These are phyloP conservation scores for Chamaecrista fasciculata DNA, from an alignment of 306 rosid species.

Conservation along the genomic window DNA sequence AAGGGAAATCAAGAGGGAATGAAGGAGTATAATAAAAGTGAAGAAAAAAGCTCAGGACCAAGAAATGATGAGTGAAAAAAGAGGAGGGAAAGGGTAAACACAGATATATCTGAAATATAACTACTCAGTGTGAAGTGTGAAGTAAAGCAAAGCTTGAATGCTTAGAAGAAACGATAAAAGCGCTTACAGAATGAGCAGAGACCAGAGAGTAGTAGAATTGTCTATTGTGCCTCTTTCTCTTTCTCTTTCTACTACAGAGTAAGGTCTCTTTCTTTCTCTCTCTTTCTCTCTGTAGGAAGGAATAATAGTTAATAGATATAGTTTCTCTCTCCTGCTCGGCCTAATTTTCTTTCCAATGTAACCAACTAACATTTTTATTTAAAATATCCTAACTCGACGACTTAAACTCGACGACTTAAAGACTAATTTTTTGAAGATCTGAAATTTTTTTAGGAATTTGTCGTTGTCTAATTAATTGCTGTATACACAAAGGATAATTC, in stretches of 20 bases:
- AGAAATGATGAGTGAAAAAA: conserved; percentile 31
- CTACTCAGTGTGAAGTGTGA: conserved; percentile 11
- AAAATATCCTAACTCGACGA: no score
- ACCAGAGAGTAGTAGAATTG: no score
- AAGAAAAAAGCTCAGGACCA: conserved; percentile 36
- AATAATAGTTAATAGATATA: neutral
- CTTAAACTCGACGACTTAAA: no score
- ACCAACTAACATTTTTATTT: no score
- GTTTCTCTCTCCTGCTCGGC: neutral
- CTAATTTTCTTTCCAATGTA: conserved; percentile 8
- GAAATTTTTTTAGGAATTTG: no score
- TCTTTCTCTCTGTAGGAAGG: neutral
- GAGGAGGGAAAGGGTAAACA: conserved; percentile 9
- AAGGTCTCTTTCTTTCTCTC: conserved; percentile 1
- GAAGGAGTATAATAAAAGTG: conserved; percentile 37
- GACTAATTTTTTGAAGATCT: no score
- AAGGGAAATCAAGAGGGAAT: conserved; percentile 37
- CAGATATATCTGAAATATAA: no score
- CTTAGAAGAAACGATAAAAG: conserved; percentile 5
- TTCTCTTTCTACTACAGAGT: conserved; percentile 31
- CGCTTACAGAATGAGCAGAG: neutral
- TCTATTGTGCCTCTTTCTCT: neutral
- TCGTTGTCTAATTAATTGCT: no score
- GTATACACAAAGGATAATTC: no score
- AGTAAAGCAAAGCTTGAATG: conserved; percentile 27